These are phyloP conservation scores for Pachysandra terminalis DNA, from an alignment of 164 flowering plant genomes.

Conservation along the genomic window DNA sequence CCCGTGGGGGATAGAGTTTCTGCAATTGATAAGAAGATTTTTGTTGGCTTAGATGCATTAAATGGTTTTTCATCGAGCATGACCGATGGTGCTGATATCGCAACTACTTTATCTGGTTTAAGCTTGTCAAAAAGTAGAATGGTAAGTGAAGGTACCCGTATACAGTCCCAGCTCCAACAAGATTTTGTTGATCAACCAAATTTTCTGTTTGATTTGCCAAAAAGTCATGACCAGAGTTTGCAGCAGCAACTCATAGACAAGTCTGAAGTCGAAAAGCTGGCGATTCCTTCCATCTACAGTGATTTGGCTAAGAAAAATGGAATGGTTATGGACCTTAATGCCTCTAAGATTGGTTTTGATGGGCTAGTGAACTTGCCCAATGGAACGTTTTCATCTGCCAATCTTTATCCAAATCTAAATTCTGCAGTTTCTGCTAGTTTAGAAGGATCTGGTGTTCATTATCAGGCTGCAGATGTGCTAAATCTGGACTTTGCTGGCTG, in stretches of 20 bases:
- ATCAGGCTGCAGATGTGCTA: constrained; percentile 25
- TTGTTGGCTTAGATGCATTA: constrained; percentile 27
- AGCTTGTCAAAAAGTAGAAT: constrained; percentile 37
- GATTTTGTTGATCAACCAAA: constrained; percentile 28
- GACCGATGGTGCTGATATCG: constrained; percentile 41
- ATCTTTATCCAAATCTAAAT: constrained; percentile 32
- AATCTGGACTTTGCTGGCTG: constrained; percentile 27
- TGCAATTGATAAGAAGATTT: constrained; percentile 32
- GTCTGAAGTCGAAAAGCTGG: constrained; percentile 29
- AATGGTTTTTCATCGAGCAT: constrained; percentile 36
- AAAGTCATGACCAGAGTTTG: constrained; percentile 32
- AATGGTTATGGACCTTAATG: constrained; percentile 24
- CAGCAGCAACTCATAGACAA: constrained; percentile 39
- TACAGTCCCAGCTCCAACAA: constrained; percentile 35
- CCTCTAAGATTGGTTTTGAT: constrained; percentile 25
- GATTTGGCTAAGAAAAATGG: constrained; percentile 38
- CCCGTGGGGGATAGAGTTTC: constrained; percentile 45
- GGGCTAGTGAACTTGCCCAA: constrained; percentile 40
- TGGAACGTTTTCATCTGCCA: constrained; percentile 45
- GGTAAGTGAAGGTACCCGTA: constrained; percentile 28
- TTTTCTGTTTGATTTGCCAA: constrained; percentile 31
- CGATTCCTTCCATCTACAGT: constrained; percentile 27
- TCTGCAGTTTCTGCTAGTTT: constrained; percentile 31
- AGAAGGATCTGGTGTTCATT: constrained; percentile 31
- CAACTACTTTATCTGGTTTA: constrained; percentile 45